Percentiles rank a stretch among this genome's conserved stretches.
phyloP scores from a whole-genome alignment of 2,329 filamentous ascomycete genomes.

The Xylariaceae sp. region DNA sequence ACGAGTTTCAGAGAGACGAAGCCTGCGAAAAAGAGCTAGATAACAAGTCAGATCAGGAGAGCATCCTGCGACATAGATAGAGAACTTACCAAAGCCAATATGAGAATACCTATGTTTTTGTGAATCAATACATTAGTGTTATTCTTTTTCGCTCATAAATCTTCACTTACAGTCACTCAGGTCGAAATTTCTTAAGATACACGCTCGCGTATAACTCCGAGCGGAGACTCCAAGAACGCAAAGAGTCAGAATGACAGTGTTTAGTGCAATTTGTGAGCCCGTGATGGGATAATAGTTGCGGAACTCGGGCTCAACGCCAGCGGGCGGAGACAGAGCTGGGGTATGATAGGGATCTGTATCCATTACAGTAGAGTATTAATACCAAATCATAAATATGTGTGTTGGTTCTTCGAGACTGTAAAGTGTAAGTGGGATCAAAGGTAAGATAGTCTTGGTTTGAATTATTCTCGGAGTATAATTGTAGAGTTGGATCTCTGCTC shows the following conservation, averaged over 20 bases:
- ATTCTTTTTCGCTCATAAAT: background rate
- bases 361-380: no score
- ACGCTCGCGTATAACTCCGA: constrained; percentile 7
- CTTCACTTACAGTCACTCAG: constrained; percentile 8
- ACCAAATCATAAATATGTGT: no score
- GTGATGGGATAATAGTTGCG: constrained; percentile 5
- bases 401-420: no score
- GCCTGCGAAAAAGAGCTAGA: constrained; percentile 4
- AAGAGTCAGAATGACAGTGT: background rate
- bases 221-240: background rate
- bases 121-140: constrained; percentile 2
- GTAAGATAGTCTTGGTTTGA: no score
- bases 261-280: constrained; percentile 4
- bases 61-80: background rate
- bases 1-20: constrained; percentile 5
- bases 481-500: no score
- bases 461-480: no score
- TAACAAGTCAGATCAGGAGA: background rate
- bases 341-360: constrained; percentile 7
- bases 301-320: constrained; percentile 6
- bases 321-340: constrained; percentile 4
- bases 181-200: constrained; percentile 6
- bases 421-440: no score
- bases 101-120: constrained; percentile 2
- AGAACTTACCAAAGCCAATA: constrained; percentile 3